A percentile compares a stretch with the other conserved stretches of the same genome.
These are phyloP conservation scores for Plasmopara viticola DNA, from an alignment of 352 stramenopile genomes.

Conservation along the genomic window DNA sequence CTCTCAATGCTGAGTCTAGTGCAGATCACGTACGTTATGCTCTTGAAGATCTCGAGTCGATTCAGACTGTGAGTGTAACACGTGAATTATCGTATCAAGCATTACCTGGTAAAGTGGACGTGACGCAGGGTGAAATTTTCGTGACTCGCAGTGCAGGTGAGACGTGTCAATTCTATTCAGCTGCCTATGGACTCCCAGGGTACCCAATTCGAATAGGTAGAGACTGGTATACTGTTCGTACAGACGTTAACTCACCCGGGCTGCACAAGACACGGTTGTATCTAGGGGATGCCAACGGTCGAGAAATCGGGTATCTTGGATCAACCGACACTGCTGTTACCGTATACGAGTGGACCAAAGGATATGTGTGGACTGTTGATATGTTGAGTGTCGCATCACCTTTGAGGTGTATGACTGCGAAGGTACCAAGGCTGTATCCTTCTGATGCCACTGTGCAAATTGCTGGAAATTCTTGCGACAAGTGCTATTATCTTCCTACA, in stretches of 20 bases:
- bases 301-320: conserved; percentile 49
- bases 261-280: conserved; percentile 40
- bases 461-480: conserved; percentile 35
- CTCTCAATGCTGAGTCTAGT: conserved; percentile 66
- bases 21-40: conserved; percentile 56
- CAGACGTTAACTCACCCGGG: conserved; percentile 33
- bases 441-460: conserved; percentile 34
- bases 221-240: conserved; percentile 65
- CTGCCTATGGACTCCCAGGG: conserved; percentile 53
- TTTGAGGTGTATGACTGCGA: conserved; percentile 40
- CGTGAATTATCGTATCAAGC: conserved; percentile 40
- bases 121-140: conserved; percentile 51
- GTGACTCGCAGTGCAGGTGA: conserved; percentile 42
- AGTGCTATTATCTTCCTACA: conserved; percentile 63
- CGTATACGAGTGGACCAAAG: conserved; percentile 68
- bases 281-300: conserved; percentile 52
- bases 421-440: conserved; percentile 50
- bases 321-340: conserved; percentile 29
- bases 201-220: conserved; percentile 48
- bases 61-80: conserved; percentile 46
- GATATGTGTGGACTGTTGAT: conserved; percentile 56
- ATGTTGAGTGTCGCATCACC: conserved; percentile 42
- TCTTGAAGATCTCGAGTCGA: conserved; percentile 51
- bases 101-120: conserved; percentile 46
- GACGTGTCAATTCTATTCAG: conserved; percentile 44